Base-by-base conservation (phyloP, 2,329 filamentous ascomycete species). In the Ceratocystis cacaofunesta region DNA sequence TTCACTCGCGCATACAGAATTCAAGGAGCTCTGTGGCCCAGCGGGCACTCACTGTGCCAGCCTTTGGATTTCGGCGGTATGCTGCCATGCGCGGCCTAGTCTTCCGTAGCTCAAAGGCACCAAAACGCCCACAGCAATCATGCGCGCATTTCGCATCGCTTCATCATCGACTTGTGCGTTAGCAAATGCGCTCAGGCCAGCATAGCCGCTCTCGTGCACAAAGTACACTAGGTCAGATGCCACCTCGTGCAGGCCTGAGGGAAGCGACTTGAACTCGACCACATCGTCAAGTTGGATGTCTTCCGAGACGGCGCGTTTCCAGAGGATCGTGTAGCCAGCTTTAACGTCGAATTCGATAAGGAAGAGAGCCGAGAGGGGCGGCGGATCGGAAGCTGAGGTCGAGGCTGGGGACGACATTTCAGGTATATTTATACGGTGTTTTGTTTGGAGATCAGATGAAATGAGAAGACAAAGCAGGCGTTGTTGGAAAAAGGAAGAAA, bases 251-350 rank as follows among this genome's bases (percentile, higher is more conserved):
- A 96, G 76, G 28, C 94, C 94, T 0, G 92, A 97, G 1, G 94
- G 94, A 60, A 99, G 81, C 68, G 90, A 95, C 76, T 96, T 97
- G 82, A 91, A 99, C 76, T 99, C 94, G 71, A 96, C 90, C 28
- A 88, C 85, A 65, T 90, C 90, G 70, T 95, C 89, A 61, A 97
- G 82, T 75, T 83, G 80, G 76, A 92, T 81, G 61, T 84, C 85
- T 15, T 85, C 79, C 0, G 84, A 76, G 12, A 87, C 84, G 22
- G 66, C 62, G 69, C 84, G 85, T 75, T 95, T 90, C 94, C 94
- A 97, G 44, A 85, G 84, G 72, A 97, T 88, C 58, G 90, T 95
- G 76, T 87, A 95, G 78, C 91, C 91, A 71, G 90, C 87, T 75
- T 92, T 94, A 77, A 92, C 88, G 76, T 96, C 91, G 77, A 96